Evolutionary conservation across 495 filamentous ascomycete species (phyloP).

Genomic region (Cercophora sp.): DNA sequence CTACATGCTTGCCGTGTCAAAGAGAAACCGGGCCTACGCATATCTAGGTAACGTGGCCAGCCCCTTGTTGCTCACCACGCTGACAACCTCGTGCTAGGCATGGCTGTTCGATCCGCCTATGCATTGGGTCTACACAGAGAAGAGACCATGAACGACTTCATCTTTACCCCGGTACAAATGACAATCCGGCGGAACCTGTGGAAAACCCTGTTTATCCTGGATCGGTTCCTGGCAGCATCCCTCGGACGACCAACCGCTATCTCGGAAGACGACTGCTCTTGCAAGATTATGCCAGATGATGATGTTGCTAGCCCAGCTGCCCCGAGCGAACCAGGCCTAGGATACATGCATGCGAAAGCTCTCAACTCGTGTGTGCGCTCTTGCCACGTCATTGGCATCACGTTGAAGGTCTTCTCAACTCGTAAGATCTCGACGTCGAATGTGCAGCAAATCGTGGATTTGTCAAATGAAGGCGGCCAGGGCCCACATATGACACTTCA

Average conservation of each 20-base stretch:
- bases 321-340: constrained; percentile 21
- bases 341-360: constrained; percentile 29
- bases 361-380: constrained; percentile 53
- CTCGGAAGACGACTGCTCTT: constrained; percentile 56
- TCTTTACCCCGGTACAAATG: constrained; percentile 44
- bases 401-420: constrained; percentile 66
- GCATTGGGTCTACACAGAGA: constrained; percentile 59
- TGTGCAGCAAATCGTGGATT: constrained; percentile 63
- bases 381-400: constrained; percentile 61
- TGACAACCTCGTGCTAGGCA: constrained; percentile 35
- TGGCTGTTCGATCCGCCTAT: constrained; percentile 60
- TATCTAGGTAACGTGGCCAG: constrained; percentile 45
- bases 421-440: constrained; percentile 63
- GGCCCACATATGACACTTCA: constrained; percentile 43
- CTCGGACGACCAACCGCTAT: constrained; percentile 59
- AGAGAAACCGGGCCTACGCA: constrained; percentile 56
- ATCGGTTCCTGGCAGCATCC: constrained; percentile 56
- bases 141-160: constrained; percentile 49
- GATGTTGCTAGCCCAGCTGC: constrained; percentile 39
- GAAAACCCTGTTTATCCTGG: constrained; percentile 59
- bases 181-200: constrained; percentile 51
- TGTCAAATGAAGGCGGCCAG: constrained; percentile 47
- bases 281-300: constrained; percentile 35
- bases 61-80: constrained; percentile 7
- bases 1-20: constrained; percentile 55